Percentiles rank a stretch among this genome's conserved stretches.
These are phyloP conservation scores for Haematococcus lacustris DNA, from an alignment of 139 green algal species.

Conservation along the genomic window DNA sequence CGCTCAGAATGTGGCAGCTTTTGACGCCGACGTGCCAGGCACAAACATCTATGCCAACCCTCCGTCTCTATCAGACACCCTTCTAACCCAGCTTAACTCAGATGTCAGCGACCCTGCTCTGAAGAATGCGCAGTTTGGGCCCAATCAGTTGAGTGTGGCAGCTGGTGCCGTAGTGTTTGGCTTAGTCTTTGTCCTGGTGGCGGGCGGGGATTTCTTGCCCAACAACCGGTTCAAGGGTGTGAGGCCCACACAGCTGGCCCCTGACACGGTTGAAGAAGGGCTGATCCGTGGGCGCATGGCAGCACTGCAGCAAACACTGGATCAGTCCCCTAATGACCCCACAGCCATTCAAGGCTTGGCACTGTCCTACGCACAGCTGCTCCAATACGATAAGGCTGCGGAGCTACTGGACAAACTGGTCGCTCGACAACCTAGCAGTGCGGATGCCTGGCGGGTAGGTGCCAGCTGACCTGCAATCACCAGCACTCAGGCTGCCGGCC, in stretches of 20 bases:
- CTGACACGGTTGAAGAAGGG: slow-evolving; percentile 32
- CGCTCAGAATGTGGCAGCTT: slow-evolving; percentile 11
- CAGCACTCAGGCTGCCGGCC: background rate
- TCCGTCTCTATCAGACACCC: slow-evolving; percentile 28
- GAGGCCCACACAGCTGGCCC: slow-evolving; percentile 14
- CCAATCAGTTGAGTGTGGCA: slow-evolving; percentile 36
- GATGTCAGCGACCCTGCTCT: slow-evolving; percentile 46
- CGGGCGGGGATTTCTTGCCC: slow-evolving; percentile 33
- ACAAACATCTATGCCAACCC: slow-evolving; percentile 45
- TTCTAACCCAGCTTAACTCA: slow-evolving; percentile 22
- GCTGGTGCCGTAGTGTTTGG: slow-evolving; percentile 33
- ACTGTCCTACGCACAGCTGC: slow-evolving; percentile 36
- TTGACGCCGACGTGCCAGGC: slow-evolving; percentile 13
- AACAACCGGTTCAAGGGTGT: slow-evolving; percentile 34
- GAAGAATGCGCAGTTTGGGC: slow-evolving; percentile 41
- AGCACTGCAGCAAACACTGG: slow-evolving; percentile 20
- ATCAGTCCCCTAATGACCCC: slow-evolving; percentile 21
- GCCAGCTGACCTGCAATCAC: too few species aligned
- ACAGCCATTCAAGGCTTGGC: slow-evolving; percentile 30
- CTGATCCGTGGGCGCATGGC: slow-evolving; percentile 27
- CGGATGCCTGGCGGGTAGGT: slow-evolving; percentile 39
- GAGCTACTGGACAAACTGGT: slow-evolving; percentile 37
- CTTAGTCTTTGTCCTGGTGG: slow-evolving; percentile 34
- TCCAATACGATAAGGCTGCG: slow-evolving; percentile 35
- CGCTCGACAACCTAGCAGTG: slow-evolving; percentile 12